Evolutionary conservation across 2,329 filamentous ascomycete genomes (phyloP).

Genomic region (Colletotrichum sp.): DNA sequence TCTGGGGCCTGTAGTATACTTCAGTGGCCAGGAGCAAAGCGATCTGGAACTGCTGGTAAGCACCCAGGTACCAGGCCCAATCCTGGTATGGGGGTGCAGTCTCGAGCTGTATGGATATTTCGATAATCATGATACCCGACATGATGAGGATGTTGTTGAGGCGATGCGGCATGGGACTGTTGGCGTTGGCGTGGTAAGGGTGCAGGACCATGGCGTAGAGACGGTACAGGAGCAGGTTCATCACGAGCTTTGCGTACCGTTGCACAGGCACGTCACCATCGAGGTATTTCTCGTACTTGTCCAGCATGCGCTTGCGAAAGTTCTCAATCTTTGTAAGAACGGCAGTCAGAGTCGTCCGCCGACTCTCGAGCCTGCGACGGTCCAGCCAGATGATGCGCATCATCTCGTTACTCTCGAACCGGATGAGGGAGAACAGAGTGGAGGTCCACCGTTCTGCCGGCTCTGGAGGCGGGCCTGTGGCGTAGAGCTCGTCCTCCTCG

Average conservation of each 20-base stretch:
- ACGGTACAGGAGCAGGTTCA: slow-evolving; percentile 67
- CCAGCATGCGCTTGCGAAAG: slow-evolving; percentile 68
- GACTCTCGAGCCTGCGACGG: slow-evolving; percentile 66
- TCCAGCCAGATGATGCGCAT: slow-evolving; percentile 74
- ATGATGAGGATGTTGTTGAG: slow-evolving; percentile 68
- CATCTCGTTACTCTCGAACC: slow-evolving; percentile 77
- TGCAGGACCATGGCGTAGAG: slow-evolving; percentile 73
- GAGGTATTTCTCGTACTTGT: slow-evolving; percentile 69
- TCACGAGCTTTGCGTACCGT: slow-evolving; percentile 66
- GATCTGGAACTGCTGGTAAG: slow-evolving; percentile 75
- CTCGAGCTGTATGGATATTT: slow-evolving; percentile 52
- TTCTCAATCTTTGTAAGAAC: slow-evolving; percentile 72
- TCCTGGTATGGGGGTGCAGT: slow-evolving; percentile 49
- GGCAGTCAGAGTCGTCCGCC: slow-evolving; percentile 65
- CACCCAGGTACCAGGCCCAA: slow-evolving; percentile 76
- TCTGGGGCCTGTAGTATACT: slow-evolving; percentile 62
- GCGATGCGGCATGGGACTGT: slow-evolving; percentile 60
- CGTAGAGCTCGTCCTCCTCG: slow-evolving; percentile 67
- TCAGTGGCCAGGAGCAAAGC: slow-evolving; percentile 73
- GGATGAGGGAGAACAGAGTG: slow-evolving; percentile 69
- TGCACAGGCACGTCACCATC: slow-evolving; percentile 66
- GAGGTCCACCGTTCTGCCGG: slow-evolving; percentile 67
- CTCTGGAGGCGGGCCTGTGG: slow-evolving; percentile 43
- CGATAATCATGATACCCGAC: slow-evolving; percentile 58
- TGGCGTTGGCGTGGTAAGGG: slow-evolving; percentile 62